Conservation (phyloP, 371 early-diverging fungal species). For the Mortierella sp. region DNA sequence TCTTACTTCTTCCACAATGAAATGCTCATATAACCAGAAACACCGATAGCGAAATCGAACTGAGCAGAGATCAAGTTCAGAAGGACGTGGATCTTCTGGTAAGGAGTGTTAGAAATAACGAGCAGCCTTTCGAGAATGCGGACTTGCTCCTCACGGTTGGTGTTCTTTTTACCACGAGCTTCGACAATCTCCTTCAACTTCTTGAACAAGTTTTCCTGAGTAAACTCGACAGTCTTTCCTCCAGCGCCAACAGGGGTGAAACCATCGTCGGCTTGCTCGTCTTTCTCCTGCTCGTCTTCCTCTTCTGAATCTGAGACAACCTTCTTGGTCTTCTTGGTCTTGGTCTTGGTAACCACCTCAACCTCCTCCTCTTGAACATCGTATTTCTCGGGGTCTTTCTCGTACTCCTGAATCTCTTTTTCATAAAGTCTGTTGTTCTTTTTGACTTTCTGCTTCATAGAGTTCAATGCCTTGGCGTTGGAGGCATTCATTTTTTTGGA, state of each 20-base stretch:
- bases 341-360: conserved; percentile 24
- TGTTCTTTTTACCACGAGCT: conserved; percentile 95
- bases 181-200: conserved; percentile 84
- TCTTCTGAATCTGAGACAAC: conserved; percentile 61
- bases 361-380: conserved; percentile 44
- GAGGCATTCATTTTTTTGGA: conserved; percentile 88
- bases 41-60: conserved; percentile 85
- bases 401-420: conserved; percentile 77
- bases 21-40: conserved; percentile 77
- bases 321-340: conserved; percentile 57
- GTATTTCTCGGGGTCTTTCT: conserved; percentile 60
- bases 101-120: conserved; percentile 75
- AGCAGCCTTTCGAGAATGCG: conserved; percentile 75
- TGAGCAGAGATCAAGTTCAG: conserved; percentile 90
- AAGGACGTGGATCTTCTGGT: conserved; percentile 89
- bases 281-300: conserved; percentile 61
- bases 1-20: conserved; percentile 84
- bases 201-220: conserved; percentile 84
- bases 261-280: conserved; percentile 73
- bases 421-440: conserved; percentile 88
- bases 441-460: conserved; percentile 92
- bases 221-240: conserved; percentile 77
- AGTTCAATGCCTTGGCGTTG: conserved; percentile 89
- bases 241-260: conserved; percentile 90
- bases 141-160: conserved; percentile 88